These are phyloP conservation scores for Iris macrosiphon DNA, from an alignment of 106 monocot genomes.

Conservation along the genomic window DNA sequence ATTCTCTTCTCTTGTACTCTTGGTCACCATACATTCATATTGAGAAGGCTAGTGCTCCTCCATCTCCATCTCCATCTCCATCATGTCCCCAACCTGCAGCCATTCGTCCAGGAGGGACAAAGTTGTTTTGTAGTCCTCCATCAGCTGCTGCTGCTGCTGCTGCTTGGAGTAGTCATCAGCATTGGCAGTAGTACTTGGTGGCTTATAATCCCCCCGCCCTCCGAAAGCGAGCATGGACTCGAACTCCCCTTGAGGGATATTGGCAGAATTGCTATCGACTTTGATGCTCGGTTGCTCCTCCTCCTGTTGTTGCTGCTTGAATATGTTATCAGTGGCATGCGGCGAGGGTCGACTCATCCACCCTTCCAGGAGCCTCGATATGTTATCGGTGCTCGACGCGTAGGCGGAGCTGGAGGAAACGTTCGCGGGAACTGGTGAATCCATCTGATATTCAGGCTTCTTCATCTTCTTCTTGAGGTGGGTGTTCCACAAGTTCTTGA, in stretches of 20 bases:
- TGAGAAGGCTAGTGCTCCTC: too few species aligned
- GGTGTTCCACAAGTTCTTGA: constrained; percentile 58
- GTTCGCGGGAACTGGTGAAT: neutral
- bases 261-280: too few species aligned
- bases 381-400: constrained; percentile 35
- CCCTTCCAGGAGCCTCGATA: constrained; percentile 35
- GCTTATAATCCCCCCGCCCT: too few species aligned
- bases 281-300: too few species aligned
- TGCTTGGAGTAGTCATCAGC: too few species aligned
- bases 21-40: too few species aligned
- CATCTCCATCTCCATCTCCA: constrained; percentile 23
- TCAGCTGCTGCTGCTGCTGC: constrained; percentile 3
- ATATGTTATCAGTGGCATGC: neutral
- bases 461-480: constrained; percentile 51
- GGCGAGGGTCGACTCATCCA: constrained; percentile 36
- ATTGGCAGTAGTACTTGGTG: too few species aligned
- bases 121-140: neutral
- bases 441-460: constrained; percentile 16
- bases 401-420: constrained; percentile 11
- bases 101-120: constrained; percentile 45
- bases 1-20: too few species aligned
- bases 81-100: constrained; percentile 42
- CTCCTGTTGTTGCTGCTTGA: neutral
- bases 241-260: constrained; percentile 3
- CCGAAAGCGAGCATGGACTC: too few species aligned